These are phyloP conservation scores for Cyclospora cayetanensis DNA, from an alignment of 169 alveolate species.

Conservation along the genomic window DNA sequence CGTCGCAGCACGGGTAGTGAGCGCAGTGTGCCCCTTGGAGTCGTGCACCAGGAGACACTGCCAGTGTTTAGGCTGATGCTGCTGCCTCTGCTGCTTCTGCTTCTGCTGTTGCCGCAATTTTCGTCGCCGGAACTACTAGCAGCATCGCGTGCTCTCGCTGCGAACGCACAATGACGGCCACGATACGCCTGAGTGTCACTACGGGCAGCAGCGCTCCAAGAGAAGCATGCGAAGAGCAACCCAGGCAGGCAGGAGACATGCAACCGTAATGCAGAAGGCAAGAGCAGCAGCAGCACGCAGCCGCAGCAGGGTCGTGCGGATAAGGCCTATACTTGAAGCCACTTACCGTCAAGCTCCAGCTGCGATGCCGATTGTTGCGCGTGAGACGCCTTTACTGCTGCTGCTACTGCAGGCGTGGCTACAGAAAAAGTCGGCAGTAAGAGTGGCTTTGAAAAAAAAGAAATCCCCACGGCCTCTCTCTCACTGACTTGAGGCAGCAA, in stretches of 20 bases:
- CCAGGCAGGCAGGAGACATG: no score
- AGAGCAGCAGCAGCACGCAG: not conserved
- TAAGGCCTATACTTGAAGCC: not conserved
- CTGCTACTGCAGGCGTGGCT: not conserved
- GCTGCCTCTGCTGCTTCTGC: constrained; percentile 14
- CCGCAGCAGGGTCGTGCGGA: no score
- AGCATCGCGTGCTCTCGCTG: no score
- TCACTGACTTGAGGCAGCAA: no score
- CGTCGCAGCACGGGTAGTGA: not conserved
- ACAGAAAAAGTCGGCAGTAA: not conserved
- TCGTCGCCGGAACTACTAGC: not conserved
- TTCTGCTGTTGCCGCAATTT: not conserved
- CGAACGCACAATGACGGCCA: no score
- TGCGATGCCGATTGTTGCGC: not conserved
- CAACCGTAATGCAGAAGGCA: no score
- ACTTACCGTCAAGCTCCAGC: not conserved
- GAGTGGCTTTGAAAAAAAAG: no score
- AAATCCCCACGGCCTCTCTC: no score
- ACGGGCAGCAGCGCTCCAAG: not conserved
- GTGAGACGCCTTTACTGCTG: no score
- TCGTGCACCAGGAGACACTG: not conserved
- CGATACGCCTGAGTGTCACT: not conserved
- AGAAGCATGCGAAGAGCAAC: not conserved
- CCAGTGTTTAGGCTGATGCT: not conserved
- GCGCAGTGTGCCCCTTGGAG: not conserved